Conservation (phyloP, 192 early-diverging fungal genomes). For the Dimargaris xerosporica region DNA sequence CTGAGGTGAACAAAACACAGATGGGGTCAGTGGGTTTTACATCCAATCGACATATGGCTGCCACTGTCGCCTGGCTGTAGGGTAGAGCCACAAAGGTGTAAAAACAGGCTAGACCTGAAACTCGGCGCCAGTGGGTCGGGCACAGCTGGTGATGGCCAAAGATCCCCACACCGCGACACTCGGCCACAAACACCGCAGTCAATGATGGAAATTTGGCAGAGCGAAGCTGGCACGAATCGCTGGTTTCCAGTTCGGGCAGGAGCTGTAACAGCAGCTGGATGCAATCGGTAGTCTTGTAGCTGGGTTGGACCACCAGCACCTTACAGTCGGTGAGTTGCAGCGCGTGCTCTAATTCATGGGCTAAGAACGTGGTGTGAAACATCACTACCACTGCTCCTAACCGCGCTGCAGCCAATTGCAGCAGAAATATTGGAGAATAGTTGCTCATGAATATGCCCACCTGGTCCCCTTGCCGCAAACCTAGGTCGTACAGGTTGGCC, state of each 20-base stretch:
- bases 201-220: neutral
- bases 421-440: constrained; percentile 25
- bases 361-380: constrained; percentile 30
- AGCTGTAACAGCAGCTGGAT: constrained; percentile 25
- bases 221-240: constrained; percentile 7
- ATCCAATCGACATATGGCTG: no score
- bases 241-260: constrained; percentile 17
- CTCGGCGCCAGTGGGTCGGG: neutral
- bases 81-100: neutral
- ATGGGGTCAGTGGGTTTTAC: constrained; percentile 19
- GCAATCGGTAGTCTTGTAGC: constrained; percentile 27
- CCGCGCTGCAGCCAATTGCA: constrained; percentile 33
- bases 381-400: constrained; percentile 31
- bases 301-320: constrained; percentile 20
- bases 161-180: neutral
- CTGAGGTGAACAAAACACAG: constrained; percentile 35
- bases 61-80: neutral
- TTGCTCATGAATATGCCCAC: constrained; percentile 35
- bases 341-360: constrained; percentile 25
- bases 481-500: constrained; percentile 22
- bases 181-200: constrained; percentile 11
- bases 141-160: neutral
- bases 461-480: constrained; percentile 29
- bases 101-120: neutral
- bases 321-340: constrained; percentile 25